A percentile compares a stretch with the other conserved stretches of the same genome.
Conservation (phyloP, 2,329 filamentous ascomycete species). For the Rosellinia necatrix region DNA sequence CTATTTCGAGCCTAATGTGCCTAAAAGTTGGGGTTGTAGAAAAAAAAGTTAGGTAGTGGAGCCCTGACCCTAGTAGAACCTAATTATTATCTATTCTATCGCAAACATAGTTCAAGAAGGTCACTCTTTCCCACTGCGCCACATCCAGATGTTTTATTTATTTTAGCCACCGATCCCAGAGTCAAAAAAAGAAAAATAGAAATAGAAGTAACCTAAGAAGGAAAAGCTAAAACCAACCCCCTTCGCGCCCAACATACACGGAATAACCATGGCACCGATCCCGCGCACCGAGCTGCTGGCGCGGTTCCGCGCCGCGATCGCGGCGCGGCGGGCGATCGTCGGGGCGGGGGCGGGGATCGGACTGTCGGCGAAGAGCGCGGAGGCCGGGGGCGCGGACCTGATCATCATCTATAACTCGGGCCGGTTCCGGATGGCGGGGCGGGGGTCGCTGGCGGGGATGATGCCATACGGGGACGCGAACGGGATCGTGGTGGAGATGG, state of each 20-base stretch:
- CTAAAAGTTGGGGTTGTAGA: too few species aligned
- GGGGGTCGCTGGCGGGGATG: conserved; percentile 69
- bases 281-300: conserved; percentile 60
- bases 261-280: conserved; percentile 49
- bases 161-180: not conserved
- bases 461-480: conserved; percentile 76
- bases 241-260: too few species aligned
- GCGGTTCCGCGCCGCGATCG: conserved; percentile 58
- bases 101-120: too few species aligned
- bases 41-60: too few species aligned
- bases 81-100: too few species aligned
- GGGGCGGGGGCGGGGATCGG: conserved; percentile 74
- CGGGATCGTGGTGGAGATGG: conserved; percentile 71
- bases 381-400: conserved; percentile 69
- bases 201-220: not conserved
- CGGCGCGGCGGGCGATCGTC: conserved; percentile 62
- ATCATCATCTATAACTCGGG: conserved; percentile 77
- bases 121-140: too few species aligned
- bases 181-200: not conserved
- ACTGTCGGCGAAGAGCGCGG: conserved; percentile 71
- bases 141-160: too few species aligned
- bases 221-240: not conserved
- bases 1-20: too few species aligned
- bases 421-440: conserved; percentile 73
- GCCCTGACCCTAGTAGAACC: too few species aligned